Percentiles rank a stretch among this genome's conserved stretches.
These are phyloP conservation scores for Pharus latifolius DNA, from an alignment of 176 grass and related monocot genomes.

Conservation along the genomic window DNA sequence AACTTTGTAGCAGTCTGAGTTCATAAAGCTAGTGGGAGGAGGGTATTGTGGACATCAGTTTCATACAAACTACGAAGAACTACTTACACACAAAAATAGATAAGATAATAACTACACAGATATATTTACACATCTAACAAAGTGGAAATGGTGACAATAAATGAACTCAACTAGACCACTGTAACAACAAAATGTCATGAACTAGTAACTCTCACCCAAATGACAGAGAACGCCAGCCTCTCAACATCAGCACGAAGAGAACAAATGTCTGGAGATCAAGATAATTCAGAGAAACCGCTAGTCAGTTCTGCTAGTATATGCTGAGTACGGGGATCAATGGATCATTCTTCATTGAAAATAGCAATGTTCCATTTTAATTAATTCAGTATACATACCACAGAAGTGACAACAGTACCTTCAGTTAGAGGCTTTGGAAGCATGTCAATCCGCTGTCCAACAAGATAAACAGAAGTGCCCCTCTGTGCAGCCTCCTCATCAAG, in stretches of 20 bases:
- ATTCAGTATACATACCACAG: neutral
- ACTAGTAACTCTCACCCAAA: slow-evolving; percentile 71
- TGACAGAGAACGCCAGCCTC: slow-evolving; percentile 86
- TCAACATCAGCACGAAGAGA: slow-evolving; percentile 93
- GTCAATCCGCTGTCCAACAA: slow-evolving; percentile 97
- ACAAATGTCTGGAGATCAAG: slow-evolving; percentile 75
- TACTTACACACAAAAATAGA: neutral
- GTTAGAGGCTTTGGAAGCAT: slow-evolving; percentile 99
- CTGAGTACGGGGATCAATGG: neutral
- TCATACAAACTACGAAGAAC: neutral
- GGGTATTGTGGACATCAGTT: neutral
- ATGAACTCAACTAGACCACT: neutral
- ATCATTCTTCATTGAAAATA: slow-evolving; percentile 5
- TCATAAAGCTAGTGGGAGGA: neutral
- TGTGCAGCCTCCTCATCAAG: slow-evolving; percentile 91
- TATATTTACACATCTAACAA: neutral
- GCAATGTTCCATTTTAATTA: neutral
- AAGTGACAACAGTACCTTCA: slow-evolving; percentile 55
- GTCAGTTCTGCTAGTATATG: neutral
- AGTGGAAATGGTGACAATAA: neutral
- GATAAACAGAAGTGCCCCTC: slow-evolving; percentile 94
- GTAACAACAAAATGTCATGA: neutral
- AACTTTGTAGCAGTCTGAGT: neutral
- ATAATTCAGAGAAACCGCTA: slow-evolving; percentile 1
- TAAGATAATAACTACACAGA: neutral